Percentiles rank a stretch among this genome's conserved stretches.
Evolutionary conservation across 345 rosid species (phyloP).

Genomic region (Rubroshorea leprosula): DNA sequence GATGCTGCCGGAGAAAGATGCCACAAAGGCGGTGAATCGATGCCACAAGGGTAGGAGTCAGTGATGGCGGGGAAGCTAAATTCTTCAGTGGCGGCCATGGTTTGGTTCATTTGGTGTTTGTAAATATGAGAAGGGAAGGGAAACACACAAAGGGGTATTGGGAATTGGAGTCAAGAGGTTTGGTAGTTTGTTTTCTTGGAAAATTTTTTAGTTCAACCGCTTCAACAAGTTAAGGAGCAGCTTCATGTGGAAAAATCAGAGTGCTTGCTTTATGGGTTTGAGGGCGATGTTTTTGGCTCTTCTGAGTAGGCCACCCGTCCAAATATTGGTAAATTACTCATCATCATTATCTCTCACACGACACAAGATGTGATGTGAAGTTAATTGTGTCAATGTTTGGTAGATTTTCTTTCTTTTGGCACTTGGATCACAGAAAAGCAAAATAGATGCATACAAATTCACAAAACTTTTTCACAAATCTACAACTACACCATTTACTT

Average conservation of each 20-base stretch:
- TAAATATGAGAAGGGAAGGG: constrained; percentile 3
- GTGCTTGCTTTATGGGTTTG: constrained; percentile 10
- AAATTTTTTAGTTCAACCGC: constrained; percentile 49
- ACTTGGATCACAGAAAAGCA: too few relatives aligned
- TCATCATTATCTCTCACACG: too few relatives aligned
- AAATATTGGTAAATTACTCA: constrained; percentile 2
- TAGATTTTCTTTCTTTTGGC: background rate
- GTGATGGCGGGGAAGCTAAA: constrained; percentile 62
- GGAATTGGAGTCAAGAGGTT: constrained; percentile 31
- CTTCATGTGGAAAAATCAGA: constrained; percentile 11
- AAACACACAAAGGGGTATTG: background rate
- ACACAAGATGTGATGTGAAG: background rate
- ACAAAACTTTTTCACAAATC: too few relatives aligned
- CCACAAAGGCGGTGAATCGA: constrained; percentile 81
- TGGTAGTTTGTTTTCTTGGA: constrained; percentile 31
- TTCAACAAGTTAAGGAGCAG: constrained; percentile 25
- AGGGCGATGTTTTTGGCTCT: constrained; percentile 7
- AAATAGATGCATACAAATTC: too few relatives aligned
- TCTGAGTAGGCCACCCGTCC: constrained; percentile 9
- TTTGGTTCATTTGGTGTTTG: constrained; percentile 7
- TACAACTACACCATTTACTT: too few relatives aligned
- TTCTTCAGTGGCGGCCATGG: constrained; percentile 41
- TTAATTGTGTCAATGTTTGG: background rate
- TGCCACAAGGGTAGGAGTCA: constrained; percentile 16
- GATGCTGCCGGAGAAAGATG: constrained; percentile 33